Percentiles rank a stretch among this genome's conserved stretches.
Evolutionary conservation across 306 rosid genomes (phyloP).

Genomic region (Betula pendula): DNA sequence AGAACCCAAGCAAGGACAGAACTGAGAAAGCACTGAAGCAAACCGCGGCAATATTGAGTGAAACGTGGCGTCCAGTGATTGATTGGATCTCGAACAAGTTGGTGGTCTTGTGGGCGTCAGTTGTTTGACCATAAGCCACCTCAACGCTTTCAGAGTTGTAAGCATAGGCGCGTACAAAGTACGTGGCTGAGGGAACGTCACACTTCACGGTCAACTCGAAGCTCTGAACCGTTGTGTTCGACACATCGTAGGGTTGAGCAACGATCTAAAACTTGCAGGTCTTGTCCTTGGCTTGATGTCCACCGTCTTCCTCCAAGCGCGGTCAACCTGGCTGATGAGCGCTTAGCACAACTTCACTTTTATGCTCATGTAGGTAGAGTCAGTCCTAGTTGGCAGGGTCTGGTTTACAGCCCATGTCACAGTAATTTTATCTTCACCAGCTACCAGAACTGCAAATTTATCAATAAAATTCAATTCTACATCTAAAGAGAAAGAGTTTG

Average conservation of each 20-base stretch:
- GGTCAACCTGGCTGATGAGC: slow-evolving; percentile 74
- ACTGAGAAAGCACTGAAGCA: slow-evolving; percentile 89
- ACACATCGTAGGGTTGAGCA: slow-evolving; percentile 46
- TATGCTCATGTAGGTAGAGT: slow-evolving; percentile 62
- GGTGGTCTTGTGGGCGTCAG: slow-evolving; percentile 33
- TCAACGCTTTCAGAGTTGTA: slow-evolving; percentile 39
- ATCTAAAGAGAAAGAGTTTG: not conserved
- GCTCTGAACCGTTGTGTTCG: slow-evolving; percentile 48
- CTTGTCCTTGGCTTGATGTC: slow-evolving; percentile 65
- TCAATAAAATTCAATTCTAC: not conserved
- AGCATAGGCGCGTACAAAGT: slow-evolving; percentile 85
- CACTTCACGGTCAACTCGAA: slow-evolving; percentile 47
- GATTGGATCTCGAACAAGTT: slow-evolving; percentile 58
- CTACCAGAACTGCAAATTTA: slow-evolving; percentile 56
- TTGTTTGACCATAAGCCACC: slow-evolving; percentile 76
- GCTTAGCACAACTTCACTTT: slow-evolving; percentile 77
- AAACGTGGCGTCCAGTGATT: slow-evolving; percentile 76
- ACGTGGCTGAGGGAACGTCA: slow-evolving; percentile 63
- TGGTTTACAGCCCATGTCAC: slow-evolving; percentile 68
- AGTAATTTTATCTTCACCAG: slow-evolving; percentile 60
- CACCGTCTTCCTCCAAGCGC: slow-evolving; percentile 85
- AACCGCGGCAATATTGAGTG: slow-evolving; percentile 65
- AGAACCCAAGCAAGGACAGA: slow-evolving; percentile 57
- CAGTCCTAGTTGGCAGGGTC: slow-evolving; percentile 48
- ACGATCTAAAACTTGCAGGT: slow-evolving; percentile 65